Evolutionary conservation across 1,284 basidiomycete genomes (phyloP).

Genomic region (Exobasidium cylindrosporum): DNA sequence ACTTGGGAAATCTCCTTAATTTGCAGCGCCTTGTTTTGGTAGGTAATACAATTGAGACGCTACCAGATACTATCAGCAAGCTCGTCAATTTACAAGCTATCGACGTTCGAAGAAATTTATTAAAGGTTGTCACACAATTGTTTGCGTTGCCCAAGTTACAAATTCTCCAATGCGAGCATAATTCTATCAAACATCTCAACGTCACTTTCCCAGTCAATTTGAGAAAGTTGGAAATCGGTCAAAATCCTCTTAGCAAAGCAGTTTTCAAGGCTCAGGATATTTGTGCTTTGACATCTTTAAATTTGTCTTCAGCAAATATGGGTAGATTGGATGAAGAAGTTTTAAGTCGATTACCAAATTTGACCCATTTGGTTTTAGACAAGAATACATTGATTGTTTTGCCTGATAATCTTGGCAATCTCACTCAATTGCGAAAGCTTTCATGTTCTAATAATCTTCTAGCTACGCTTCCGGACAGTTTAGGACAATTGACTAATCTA

Average conservation of each 20-base stretch:
- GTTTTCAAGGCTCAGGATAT: slow-evolving; percentile 37
- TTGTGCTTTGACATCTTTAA: slow-evolving; percentile 68
- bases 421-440: slow-evolving; percentile 70
- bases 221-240: slow-evolving; percentile 37
- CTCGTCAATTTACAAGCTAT: slow-evolving; percentile 41
- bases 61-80: slow-evolving; percentile 40
- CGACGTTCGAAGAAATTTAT: slow-evolving; percentile 46
- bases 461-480: slow-evolving; percentile 70
- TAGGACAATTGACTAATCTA: slow-evolving; percentile 76
- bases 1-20: slow-evolving; percentile 67
- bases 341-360: slow-evolving; percentile 38
- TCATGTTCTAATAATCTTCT: slow-evolving; percentile 89
- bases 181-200: slow-evolving; percentile 47
- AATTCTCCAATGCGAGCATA: slow-evolving; percentile 46
- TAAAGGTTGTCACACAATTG: slow-evolving; percentile 43
- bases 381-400: slow-evolving; percentile 74
- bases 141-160: slow-evolving; percentile 41
- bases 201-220: slow-evolving; percentile 33
- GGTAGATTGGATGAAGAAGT: slow-evolving; percentile 71
- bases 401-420: slow-evolving; percentile 74
- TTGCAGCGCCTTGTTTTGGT: slow-evolving; percentile 48
- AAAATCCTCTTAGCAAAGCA: slow-evolving; percentile 50
- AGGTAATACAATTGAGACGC: slow-evolving; percentile 42
- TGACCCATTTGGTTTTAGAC: slow-evolving; percentile 45
- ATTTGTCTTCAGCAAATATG: slow-evolving; percentile 87